phyloP scores from a whole-genome alignment of 768 basidiomycete species.

The Mycena olivaceomarginata region DNA sequence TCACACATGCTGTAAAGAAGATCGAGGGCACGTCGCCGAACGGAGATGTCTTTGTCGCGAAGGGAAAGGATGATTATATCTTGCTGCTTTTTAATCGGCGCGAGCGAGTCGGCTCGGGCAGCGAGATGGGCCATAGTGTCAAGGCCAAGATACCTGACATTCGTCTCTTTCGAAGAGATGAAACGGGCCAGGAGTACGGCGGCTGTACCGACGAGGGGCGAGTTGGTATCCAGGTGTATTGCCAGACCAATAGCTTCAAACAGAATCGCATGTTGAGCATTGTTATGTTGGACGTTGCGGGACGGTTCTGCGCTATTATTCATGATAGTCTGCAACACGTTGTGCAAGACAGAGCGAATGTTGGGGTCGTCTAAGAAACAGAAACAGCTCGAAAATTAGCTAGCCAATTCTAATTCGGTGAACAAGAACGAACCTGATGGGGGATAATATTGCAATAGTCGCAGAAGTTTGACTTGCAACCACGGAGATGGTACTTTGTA shows the following conservation, averaged over 20 bases:
- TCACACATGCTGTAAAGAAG: conserved; percentile 99
- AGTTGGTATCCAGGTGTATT: conserved; percentile 95
- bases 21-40: conserved; percentile 94
- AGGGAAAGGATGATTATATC: conserved; percentile 95
- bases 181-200: conserved; percentile 95
- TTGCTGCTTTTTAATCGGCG: conserved; percentile 96
- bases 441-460: conserved; percentile 95
- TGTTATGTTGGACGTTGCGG: conserved; percentile 98
- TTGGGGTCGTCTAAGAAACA: conserved; percentile 85
- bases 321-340: conserved; percentile 93
- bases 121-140: conserved; percentile 99
- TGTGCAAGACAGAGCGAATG: conserved; percentile 83
- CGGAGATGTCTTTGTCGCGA: conserved; percentile 98
- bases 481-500: conserved; percentile 99
- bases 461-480: conserved; percentile 97
- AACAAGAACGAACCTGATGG: conserved; percentile 82
- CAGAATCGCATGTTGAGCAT: conserved; percentile 98
- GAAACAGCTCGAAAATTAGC: conserved; percentile 21
- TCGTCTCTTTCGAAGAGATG: conserved; percentile 98
- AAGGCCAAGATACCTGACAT: conserved; percentile 96
- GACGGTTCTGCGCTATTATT: conserved; percentile 93
- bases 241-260: conserved; percentile 98
- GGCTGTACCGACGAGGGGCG: conserved; percentile 90
- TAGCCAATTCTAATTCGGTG: background rate
- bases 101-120: conserved; percentile 92